These are phyloP conservation scores for Funneliformis mosseae DNA, from an alignment of 192 early-diverging fungal genomes.

Conservation along the genomic window DNA sequence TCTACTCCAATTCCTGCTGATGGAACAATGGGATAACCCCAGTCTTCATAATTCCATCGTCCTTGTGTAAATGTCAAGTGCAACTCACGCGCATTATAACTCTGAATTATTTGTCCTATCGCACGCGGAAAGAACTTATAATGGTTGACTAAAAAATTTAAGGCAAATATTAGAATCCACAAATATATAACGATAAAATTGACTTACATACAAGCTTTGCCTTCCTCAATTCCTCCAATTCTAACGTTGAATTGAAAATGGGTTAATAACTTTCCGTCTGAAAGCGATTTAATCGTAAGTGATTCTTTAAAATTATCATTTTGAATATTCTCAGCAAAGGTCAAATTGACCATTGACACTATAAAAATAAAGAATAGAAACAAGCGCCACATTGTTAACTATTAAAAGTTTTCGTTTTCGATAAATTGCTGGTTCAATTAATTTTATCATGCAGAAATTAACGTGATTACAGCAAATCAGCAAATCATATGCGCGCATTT, in stretches of 20 bases:
- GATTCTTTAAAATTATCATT: conserved; percentile 66
- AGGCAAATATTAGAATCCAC: not conserved
- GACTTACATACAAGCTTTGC: conserved; percentile 1
- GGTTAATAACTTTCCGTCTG: conserved; percentile 78
- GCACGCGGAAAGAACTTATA: conserved; percentile 83
- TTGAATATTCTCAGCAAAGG: not conserved
- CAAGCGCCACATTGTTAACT: not conserved
- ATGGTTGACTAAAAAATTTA: conserved; percentile 54
- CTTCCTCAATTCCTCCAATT: not conserved
- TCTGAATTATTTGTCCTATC: conserved; percentile 80
- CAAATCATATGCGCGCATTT: no score
- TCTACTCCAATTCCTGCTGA: conserved; percentile 79
- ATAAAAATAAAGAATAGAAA: not conserved
- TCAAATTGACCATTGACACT: not conserved
- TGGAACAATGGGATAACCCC: conserved; percentile 66
- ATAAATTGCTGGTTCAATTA: no score
- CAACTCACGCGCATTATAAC: conserved; percentile 76
- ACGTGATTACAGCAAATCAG: no score
- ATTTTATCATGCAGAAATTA: no score
- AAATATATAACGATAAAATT: not conserved
- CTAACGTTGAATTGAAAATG: conserved; percentile 75
- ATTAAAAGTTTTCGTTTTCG: no score
- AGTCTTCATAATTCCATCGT: conserved; percentile 76
- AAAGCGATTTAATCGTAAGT: conserved; percentile 68
- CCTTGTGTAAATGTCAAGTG: conserved; percentile 92